A percentile compares a stretch with the other conserved stretches of the same genome.
phyloP scores from a whole-genome alignment of 1,284 basidiomycete genomes.

The Kwoniella shivajii region DNA sequence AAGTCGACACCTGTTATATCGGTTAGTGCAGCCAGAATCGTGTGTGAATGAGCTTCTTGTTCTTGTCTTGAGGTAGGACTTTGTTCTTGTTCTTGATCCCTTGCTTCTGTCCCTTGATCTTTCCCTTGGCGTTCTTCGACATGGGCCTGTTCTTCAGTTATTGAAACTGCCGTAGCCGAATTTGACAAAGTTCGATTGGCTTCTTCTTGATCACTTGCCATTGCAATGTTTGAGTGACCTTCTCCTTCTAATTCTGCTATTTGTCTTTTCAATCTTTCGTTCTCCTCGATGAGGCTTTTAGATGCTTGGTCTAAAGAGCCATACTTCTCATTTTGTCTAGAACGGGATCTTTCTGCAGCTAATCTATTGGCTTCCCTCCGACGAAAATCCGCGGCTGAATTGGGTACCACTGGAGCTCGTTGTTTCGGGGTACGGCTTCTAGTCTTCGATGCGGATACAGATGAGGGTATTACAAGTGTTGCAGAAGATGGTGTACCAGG shows the following conservation, averaged over 20 bases:
- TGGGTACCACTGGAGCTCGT: constrained; percentile 7
- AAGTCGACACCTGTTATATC: constrained; percentile 27
- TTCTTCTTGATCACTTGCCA: not conserved
- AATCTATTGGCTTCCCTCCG: constrained; percentile 52
- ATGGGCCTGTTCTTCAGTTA: not conserved
- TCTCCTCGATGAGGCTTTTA: constrained; percentile 42
- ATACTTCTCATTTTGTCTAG: constrained; percentile 41
- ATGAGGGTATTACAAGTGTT: constrained; percentile 5
- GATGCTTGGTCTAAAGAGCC: constrained; percentile 40
- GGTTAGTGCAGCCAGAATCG: constrained; percentile 44
- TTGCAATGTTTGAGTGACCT: too few species aligned
- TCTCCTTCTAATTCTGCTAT: constrained; percentile 35
- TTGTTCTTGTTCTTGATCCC: not conserved
- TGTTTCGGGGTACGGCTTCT: not conserved
- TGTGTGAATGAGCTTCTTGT: constrained; percentile 41
- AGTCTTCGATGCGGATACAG: not conserved
- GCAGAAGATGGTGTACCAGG: not conserved
- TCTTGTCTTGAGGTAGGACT: constrained; percentile 7
- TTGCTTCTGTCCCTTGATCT: not conserved
- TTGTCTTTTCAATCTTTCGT: constrained; percentile 42
- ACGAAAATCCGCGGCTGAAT: constrained; percentile 36
- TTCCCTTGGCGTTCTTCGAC: not conserved
- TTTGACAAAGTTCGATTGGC: not conserved
- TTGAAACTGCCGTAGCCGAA: too few species aligned
- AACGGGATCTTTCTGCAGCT: constrained; percentile 50